phyloP scores from a whole-genome alignment of 164 flowering plant species.

The Vitis riparia region DNA sequence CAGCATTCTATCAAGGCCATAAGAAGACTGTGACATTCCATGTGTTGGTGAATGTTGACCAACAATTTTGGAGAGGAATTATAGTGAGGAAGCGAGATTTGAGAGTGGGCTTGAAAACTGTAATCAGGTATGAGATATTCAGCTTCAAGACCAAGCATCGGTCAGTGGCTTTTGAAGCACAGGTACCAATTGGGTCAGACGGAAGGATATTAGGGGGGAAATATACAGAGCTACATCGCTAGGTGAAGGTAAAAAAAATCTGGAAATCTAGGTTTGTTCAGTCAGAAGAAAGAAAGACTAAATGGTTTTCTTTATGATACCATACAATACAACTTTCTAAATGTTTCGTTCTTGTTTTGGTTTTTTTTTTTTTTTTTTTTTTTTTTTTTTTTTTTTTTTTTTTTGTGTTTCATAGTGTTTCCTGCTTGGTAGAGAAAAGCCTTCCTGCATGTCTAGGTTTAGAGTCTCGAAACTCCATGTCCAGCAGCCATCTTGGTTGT shows the following conservation, averaged over 20 bases:
- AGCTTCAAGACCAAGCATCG: constrained; percentile 18
- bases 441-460: too few species aligned
- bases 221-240: constrained; percentile 5
- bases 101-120: constrained; percentile 14
- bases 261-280: neutral
- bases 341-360: neutral
- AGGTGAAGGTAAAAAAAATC: neutral
- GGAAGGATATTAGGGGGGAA: constrained; percentile 15
- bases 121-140: constrained; percentile 17
- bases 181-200: constrained; percentile 6
- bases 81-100: neutral
- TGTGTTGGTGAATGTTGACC: neutral
- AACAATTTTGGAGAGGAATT: neutral
- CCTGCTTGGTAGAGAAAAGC: too few species aligned
- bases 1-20: constrained; percentile 17
- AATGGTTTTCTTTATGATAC: neutral
- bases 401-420: too few species aligned
- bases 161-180: constrained; percentile 15
- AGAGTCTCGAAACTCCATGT: too few species aligned
- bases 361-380: neutral
- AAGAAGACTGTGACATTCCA: constrained; percentile 10
- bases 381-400: neutral
- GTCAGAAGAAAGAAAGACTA: neutral
- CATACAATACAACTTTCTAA: too few species aligned
- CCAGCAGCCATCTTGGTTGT: too few species aligned